Evolutionary conservation across 176 grass and related monocot genomes (phyloP).

Genomic region (Oryza meyeriana): DNA sequence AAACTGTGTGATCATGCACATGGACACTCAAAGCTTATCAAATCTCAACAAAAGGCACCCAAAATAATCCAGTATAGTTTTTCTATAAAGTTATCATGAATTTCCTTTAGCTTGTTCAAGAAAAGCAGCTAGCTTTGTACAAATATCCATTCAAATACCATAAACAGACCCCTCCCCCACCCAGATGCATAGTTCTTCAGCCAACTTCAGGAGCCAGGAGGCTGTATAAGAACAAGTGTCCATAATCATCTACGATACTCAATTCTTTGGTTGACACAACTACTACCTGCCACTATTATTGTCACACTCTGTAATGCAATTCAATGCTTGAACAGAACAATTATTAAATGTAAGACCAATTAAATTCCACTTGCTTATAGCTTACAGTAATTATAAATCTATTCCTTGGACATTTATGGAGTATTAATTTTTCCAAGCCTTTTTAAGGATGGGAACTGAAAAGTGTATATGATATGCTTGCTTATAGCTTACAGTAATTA

Average conservation of each 20-base stretch:
- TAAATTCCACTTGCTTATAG: neutral
- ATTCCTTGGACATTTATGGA: neutral
- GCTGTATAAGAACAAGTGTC: neutral
- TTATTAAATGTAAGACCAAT: neutral
- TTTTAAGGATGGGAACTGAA: neutral
- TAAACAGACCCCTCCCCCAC: neutral
- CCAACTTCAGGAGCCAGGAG: neutral
- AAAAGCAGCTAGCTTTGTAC: slow-evolving; percentile 8
- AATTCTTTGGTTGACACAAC: neutral
- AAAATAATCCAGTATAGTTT: neutral
- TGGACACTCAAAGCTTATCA: neutral
- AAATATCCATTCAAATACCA: neutral
- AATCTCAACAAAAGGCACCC: neutral
- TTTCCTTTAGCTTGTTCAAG: neutral
- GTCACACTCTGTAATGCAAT: neutral
- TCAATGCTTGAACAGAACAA: neutral
- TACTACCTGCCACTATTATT: neutral
- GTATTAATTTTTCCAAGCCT: neutral
- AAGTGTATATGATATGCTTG: too few relatives aligned
- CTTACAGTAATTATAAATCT: neutral
- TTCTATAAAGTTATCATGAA: slow-evolving; percentile 18
- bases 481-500: neutral
- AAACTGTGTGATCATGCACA: neutral
- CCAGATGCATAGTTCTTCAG: neutral
- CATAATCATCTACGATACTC: neutral